These are phyloP conservation scores for Chlorella vulgaris DNA, from an alignment of 139 green algal genomes.

Conservation along the genomic window DNA sequence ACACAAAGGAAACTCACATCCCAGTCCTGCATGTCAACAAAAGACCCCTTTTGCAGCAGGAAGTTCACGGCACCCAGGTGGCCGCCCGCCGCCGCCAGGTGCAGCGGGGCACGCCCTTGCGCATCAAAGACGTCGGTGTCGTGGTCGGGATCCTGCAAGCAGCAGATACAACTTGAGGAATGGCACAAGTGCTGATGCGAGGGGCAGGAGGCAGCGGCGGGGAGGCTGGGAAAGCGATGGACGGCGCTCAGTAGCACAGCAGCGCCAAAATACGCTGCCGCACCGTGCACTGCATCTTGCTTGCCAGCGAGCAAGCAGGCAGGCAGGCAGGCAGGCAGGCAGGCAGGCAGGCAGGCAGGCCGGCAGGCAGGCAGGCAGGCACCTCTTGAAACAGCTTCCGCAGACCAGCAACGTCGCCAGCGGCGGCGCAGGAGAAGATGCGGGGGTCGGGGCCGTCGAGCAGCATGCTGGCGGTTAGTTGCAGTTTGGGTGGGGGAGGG, in stretches of 20 bases:
- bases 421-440: conserved; percentile 46
- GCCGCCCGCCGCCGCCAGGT: conserved; percentile 53
- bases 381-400: conserved; percentile 36
- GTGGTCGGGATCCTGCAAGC: conserved; percentile 11
- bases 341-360: neutral
- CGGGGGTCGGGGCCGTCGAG: conserved; percentile 69
- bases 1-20: conserved; percentile 41
- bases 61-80: conserved; percentile 45
- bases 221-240: too few species aligned
- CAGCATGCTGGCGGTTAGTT: conserved; percentile 28
- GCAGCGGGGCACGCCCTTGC: conserved; percentile 58
- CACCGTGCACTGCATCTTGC: too few species aligned
- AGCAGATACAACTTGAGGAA: too few species aligned
- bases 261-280: too few species aligned
- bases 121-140: conserved; percentile 52
- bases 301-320: too few species aligned
- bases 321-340: too few species aligned
- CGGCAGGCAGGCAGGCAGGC: neutral
- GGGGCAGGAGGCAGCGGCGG: too few species aligned
- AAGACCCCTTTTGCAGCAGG: conserved; percentile 19
- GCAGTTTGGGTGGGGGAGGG: neutral
- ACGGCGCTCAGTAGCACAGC: too few species aligned
- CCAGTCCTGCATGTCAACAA: conserved; percentile 35
- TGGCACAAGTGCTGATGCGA: too few species aligned
- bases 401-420: conserved; percentile 56